phyloP scores from a whole-genome alignment of 129 eudicot genomes.

The Flaveria brownii region DNA sequence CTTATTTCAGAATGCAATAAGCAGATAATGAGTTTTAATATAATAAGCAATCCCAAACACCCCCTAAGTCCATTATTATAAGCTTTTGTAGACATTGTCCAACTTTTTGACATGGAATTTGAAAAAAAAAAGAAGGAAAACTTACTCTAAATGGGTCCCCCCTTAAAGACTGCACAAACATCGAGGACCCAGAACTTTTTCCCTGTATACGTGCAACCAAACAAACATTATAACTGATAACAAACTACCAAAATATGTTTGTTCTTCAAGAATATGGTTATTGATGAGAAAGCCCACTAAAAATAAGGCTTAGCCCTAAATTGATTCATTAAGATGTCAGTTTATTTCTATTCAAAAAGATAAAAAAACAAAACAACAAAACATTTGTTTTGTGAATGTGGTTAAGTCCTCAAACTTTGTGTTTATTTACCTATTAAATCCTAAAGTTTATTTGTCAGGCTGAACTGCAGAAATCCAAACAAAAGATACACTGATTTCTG shows the following conservation, averaged over 20 bases:
- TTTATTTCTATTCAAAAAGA: not conserved
- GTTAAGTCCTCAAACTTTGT: not conserved
- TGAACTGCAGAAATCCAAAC: not conserved
- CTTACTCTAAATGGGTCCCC: slow-evolving; percentile 95
- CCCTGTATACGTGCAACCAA: slow-evolving; percentile 47
- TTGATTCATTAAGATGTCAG: not conserved
- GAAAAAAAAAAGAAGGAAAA: slow-evolving; percentile 9
- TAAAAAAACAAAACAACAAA: not conserved
- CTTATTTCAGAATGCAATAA: not conserved
- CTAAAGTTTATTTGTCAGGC: not conserved
- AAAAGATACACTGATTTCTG: not conserved
- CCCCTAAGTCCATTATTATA: not conserved
- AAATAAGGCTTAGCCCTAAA: not conserved
- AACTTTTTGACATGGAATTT: not conserved
- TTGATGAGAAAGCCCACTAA: not conserved
- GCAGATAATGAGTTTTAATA: not conserved
- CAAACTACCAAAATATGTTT: slow-evolving; percentile 2
- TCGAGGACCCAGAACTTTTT: slow-evolving; percentile 67
- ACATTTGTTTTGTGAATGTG: not conserved
- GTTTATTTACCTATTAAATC: not conserved
- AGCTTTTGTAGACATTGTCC: not conserved
- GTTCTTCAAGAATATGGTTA: slow-evolving; percentile 2
- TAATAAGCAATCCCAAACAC: not conserved
- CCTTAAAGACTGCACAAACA: slow-evolving; percentile 97
- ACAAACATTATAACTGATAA: slow-evolving; percentile 6